A percentile compares a stretch with the other conserved stretches of the same genome.
phyloP scores from a whole-genome alignment of 768 basidiomycete genomes.

The Termitomyces sp. region DNA sequence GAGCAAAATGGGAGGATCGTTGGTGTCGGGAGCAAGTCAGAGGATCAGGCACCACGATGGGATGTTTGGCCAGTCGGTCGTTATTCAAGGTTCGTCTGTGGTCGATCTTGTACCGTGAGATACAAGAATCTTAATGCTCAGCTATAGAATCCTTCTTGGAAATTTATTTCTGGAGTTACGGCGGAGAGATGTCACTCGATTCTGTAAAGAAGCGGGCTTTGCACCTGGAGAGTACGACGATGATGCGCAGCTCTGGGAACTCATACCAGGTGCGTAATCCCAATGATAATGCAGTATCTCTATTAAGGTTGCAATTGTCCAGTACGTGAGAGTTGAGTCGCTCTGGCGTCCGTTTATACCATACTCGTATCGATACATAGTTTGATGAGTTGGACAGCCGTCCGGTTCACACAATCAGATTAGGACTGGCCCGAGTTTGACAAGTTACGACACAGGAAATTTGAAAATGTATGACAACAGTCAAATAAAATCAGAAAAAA shows the following conservation, averaged over 20 bases:
- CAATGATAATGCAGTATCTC: too few species aligned
- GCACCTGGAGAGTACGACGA: slow-evolving; percentile 9
- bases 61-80: slow-evolving; percentile 9
- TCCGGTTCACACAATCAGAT: neutral
- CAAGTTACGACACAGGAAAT: too few species aligned
- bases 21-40: neutral
- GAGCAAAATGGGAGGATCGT: slow-evolving; percentile 4
- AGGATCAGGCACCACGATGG: slow-evolving; percentile 9
- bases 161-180: slow-evolving; percentile 4
- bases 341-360: neutral
- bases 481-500: neutral
- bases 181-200: neutral
- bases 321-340: neutral
- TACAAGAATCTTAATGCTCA: neutral
- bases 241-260: slow-evolving; percentile 7
- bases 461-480: neutral
- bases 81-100: slow-evolving; percentile 3
- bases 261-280: slow-evolving; percentile 3
- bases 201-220: slow-evolving; percentile 6
- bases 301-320: neutral
- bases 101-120: too few species aligned
- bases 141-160: slow-evolving; percentile 3
- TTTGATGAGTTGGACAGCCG: neutral
- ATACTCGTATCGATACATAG: neutral
- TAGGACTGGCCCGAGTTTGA: neutral